Evolutionary conservation across 768 basidiomycete species (phyloP).

Genomic region (Candolleomyces aberdarensis): DNA sequence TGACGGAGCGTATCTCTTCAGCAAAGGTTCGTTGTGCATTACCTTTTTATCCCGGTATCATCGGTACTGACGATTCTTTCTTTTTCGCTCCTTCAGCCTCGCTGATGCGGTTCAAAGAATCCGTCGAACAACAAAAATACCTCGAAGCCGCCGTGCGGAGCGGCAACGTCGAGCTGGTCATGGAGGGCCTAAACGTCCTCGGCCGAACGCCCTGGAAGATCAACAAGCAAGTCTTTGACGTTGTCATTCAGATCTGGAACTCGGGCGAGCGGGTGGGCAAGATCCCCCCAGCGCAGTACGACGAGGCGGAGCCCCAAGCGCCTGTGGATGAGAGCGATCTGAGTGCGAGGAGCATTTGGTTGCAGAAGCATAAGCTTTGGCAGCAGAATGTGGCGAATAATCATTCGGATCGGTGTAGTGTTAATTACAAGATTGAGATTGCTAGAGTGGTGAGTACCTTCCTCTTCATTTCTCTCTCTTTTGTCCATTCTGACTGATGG

Average conservation of each 20-base stretch:
- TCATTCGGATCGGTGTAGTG: constrained; percentile 87
- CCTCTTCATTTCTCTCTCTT: neutral
- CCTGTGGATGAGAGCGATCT: constrained; percentile 44
- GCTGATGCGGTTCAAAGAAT: constrained; percentile 94
- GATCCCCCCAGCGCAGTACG: constrained; percentile 72
- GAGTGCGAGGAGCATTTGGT: constrained; percentile 51
- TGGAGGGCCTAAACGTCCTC: constrained; percentile 85
- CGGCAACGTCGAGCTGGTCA: constrained; percentile 81
- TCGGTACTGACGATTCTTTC: constrained; percentile 5
- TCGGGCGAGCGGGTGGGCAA: constrained; percentile 77
- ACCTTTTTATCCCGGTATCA: neutral
- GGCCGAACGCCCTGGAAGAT: constrained; percentile 89
- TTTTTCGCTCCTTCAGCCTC: constrained; percentile 38
- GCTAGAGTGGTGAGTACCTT: constrained; percentile 70
- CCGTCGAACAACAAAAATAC: constrained; percentile 77
- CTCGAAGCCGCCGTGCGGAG: constrained; percentile 68
- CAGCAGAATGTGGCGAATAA: constrained; percentile 67
- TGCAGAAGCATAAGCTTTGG: constrained; percentile 53
- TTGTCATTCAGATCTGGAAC: constrained; percentile 84
- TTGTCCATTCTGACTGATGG: neutral
- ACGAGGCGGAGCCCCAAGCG: constrained; percentile 59
- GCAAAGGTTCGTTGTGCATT: constrained; percentile 51
- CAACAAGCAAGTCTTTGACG: constrained; percentile 74
- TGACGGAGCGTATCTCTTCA: constrained; percentile 82
- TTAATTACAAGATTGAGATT: constrained; percentile 97